Evolutionary conservation across 2,329 filamentous ascomycete genomes (phyloP), one percentile per base, ranked within the genome.

Genomic region (Xylariaceae sp.): DNA sequence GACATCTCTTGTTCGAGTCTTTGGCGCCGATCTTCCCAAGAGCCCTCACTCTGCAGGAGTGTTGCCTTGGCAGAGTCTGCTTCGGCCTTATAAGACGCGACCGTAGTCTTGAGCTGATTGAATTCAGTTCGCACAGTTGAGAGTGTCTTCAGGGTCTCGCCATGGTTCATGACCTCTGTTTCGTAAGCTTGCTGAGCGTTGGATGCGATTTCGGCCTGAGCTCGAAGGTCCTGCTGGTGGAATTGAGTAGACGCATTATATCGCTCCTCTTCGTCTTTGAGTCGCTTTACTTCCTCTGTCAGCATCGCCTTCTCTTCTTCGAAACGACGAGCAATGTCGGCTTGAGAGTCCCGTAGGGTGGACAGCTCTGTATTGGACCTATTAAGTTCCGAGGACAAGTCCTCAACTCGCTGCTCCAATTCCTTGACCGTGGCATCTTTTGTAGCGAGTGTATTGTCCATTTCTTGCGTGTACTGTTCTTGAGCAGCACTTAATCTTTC

Each of bases 141-240:
- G 12, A 96, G 76, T 33, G 83, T 81, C 69, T 90, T 91, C 11
- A 92, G 89, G n/a, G 92, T 94, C 58, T 96, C 90, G 1, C 91
- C 92, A 69, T 99, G 94, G 72, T 94, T 96, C 62, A 96, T 81
- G 11, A 99, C 78, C 67, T 99, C 94, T 55, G 85, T 85, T 68
- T 99, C 95, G 65, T 99, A 99, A 59, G 94, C 91, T 64, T 95
- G 87, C 66, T 99, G 94, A 3, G 94, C 90, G 67, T 90, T 88
- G 46, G 90, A 85, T 2, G 94, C 90, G 62, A 99, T 97, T 40
- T 95, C 88, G 27, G 92, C 91, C 68, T 99, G 94, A 0, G 89
- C 86, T 54, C 94, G 91, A 39, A 97, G 81, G 61, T 97, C 91
- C 61, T 95, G 87, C 65, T 95, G 89, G 64, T 96, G 88, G 64